Base-by-base conservation (phyloP, 1,139 yeast genomes). In the Saccharomycopsis phalli region DNA sequence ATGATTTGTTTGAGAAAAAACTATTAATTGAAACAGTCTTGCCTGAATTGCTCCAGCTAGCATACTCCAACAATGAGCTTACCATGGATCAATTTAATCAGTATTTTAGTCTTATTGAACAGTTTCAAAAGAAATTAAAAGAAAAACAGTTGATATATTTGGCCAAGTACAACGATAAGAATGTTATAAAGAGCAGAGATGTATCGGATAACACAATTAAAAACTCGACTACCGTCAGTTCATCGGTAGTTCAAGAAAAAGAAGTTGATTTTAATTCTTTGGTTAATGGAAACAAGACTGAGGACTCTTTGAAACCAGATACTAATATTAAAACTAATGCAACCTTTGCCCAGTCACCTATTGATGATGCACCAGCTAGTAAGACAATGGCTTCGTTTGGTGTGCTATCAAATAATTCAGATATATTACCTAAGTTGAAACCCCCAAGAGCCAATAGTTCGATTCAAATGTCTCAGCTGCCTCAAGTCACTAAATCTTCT, bases 111-210 rank as follows among this genome's bases (percentile, higher is more conserved):
- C 26, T 44, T 14, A 39, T 44, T 30, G 14, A 16, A 2, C n/a
- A 33, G 11, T 36, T 44, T 31, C 42, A 41, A 21, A 25, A 27
- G n/a, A 39, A 37, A 18, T 14, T 44, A 8, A 44, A 37, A 26
- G 44, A 42, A 22, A 38, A 34, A 29, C 47, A 44, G 10, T 3
- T 31, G 10, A 8, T 23, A 8, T 42, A 42, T 22, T 42, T 44
- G 34, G 36, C 34, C 19, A 44, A 41, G 36, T 44, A 32, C 21
- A 39, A 44, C 25, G 47, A 42, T 7, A 41, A 38, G 17, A 44
- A 44, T 29, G 33, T 39, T 8, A 40, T 44, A 10, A 44, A 40
- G 35, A 21, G 30, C n/a, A 21, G 18, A 7, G 14, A 13, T 1
- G 18, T 26, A 17, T 23, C 26, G 27, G 25, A 31, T 4, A 10